phyloP scores from a whole-genome alignment of 139 green algal species.

The Chlorella sorokiniana region DNA sequence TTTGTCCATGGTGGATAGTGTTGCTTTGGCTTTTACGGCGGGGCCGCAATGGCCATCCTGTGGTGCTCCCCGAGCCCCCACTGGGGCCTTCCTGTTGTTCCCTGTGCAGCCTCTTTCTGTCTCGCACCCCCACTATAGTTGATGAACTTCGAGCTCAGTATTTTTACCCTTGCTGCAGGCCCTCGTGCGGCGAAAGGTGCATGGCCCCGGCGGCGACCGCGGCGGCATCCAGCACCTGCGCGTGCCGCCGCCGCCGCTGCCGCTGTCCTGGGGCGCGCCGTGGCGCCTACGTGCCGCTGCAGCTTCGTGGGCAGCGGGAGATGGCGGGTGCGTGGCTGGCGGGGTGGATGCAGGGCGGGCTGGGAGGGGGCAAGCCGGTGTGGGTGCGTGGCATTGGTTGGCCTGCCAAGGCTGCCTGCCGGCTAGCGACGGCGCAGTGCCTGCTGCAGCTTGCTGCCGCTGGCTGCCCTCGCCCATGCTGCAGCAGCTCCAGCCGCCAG shows the following conservation, averaged over 20 bases:
- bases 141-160: background rate
- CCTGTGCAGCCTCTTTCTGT: no score
- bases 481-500: no score
- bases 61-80: no score
- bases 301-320: background rate
- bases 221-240: slow-evolving; percentile 61
- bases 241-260: slow-evolving; percentile 71
- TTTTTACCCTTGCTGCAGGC: slow-evolving; percentile 43
- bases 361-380: no score
- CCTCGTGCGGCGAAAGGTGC: slow-evolving; percentile 65
- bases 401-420: no score
- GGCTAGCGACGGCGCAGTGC: no score
- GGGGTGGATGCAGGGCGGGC: background rate
- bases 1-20: no score
- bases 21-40: no score
- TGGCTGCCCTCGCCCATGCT: no score
- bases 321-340: slow-evolving; percentile 15
- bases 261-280: slow-evolving; percentile 80
- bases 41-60: no score
- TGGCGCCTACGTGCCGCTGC: slow-evolving; percentile 61
- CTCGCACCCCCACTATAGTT: no score
- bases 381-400: background rate
- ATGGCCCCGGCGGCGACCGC: slow-evolving; percentile 24
- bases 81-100: no score
- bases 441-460: background rate